Conservation (phyloP, 768 basidiomycete species). For the Boletus sp. region DNA sequence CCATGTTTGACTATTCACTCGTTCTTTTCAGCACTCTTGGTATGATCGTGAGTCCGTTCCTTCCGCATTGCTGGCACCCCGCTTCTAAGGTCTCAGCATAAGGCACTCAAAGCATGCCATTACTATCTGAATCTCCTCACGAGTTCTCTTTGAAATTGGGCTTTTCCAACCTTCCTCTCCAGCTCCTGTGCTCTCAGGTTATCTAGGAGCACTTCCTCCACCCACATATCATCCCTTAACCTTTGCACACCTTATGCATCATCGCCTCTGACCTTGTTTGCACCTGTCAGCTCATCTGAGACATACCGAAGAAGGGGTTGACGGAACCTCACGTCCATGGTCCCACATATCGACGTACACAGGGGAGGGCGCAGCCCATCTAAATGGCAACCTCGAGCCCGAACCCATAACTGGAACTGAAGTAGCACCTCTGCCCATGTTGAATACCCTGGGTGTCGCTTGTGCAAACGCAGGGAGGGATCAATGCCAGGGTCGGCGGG, state of each 20-base stretch:
- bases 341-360: too few species aligned
- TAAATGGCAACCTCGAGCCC: not conserved
- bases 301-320: too few species aligned
- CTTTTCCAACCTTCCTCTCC: slow-evolving; percentile 18
- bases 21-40: too few species aligned
- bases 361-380: not conserved
- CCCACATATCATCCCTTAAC: not conserved
- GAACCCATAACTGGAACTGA: not conserved
- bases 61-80: too few species aligned
- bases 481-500: slow-evolving; percentile 8
- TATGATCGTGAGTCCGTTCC: too few species aligned
- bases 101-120: too few species aligned
- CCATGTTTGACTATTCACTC: too few species aligned
- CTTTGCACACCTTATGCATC: not conserved
- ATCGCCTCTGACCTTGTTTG: not conserved
- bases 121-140: slow-evolving; percentile 11
- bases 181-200: slow-evolving; percentile 8
- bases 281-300: not conserved
- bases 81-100: too few species aligned
- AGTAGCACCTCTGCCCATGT: too few species aligned
- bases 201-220: not conserved
- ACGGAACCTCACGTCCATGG: too few species aligned
- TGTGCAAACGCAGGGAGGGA: slow-evolving; percentile 15
- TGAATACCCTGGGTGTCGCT: not conserved
- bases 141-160: slow-evolving; percentile 10